Evolutionary conservation across 345 rosid species (phyloP).

Genomic region (Bruguiera sexangula): DNA sequence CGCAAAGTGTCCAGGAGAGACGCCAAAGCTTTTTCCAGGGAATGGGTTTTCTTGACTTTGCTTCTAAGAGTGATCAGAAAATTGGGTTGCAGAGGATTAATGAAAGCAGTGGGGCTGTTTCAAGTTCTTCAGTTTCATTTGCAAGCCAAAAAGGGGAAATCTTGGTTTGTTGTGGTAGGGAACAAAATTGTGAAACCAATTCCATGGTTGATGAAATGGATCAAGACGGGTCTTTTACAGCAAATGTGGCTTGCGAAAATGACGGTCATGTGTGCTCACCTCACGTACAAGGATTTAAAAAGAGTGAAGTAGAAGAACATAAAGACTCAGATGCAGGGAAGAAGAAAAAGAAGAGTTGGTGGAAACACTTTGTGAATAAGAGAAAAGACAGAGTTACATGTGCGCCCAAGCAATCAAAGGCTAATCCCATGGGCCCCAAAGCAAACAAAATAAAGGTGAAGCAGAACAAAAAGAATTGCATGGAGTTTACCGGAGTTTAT

Average conservation of each 20-base stretch:
- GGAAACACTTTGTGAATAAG: constrained; percentile 38
- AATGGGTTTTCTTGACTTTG: constrained; percentile 47
- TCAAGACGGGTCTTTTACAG: constrained; percentile 11
- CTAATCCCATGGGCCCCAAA: constrained; percentile 15
- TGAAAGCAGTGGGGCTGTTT: constrained; percentile 45
- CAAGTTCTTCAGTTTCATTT: constrained; percentile 28
- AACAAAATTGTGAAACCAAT: constrained; percentile 38
- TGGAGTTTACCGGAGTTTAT: constrained; percentile 66
- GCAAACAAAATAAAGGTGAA: constrained; percentile 51
- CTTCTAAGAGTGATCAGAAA: constrained; percentile 9
- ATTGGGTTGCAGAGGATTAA: constrained; percentile 40
- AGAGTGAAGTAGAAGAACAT: constrained; percentile 16
- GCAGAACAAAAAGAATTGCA: constrained; percentile 55
- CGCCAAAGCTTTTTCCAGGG: constrained; percentile 45
- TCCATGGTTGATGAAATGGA: constrained; percentile 41
- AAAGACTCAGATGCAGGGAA: constrained; percentile 15
- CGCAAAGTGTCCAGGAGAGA: constrained; percentile 62
- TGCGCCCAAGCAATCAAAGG: constrained; percentile 12
- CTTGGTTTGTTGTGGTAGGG: constrained; percentile 36
- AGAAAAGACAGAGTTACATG: constrained; percentile 14
- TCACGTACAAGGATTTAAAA: constrained; percentile 12
- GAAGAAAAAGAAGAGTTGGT: constrained; percentile 45
- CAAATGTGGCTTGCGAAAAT: constrained; percentile 8
- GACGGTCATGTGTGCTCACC: constrained; percentile 10
- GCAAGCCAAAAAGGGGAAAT: constrained; percentile 18